A percentile compares a stretch with the other conserved stretches of the same genome.
Conservation (phyloP, 495 filamentous ascomycete genomes). For the Podospora comata region DNA sequence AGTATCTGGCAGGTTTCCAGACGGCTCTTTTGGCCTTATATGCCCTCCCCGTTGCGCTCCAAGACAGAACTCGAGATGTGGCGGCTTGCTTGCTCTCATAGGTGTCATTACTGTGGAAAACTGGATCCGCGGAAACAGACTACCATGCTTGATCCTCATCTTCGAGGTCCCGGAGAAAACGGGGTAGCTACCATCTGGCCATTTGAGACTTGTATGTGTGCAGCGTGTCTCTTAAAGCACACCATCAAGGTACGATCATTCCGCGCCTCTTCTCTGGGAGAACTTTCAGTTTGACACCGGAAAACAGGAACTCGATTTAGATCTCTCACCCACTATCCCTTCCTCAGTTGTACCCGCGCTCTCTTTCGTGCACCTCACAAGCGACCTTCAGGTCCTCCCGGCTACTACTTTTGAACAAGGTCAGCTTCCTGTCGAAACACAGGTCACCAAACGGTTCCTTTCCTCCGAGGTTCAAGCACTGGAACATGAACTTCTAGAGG, state of each 20-base stretch:
- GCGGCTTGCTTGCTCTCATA: conserved; percentile 50
- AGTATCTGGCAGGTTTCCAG: conserved; percentile 60
- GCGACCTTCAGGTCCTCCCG: conserved; percentile 53
- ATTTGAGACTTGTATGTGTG: conserved; percentile 62
- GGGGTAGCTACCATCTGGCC: conserved; percentile 60
- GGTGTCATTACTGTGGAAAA: conserved; percentile 56
- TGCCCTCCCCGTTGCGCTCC: conserved; percentile 54
- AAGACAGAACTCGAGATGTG: conserved; percentile 62
- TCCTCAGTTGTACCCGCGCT: conserved; percentile 58
- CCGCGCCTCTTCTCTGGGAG: not conserved
- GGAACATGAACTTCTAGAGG: conserved; percentile 53
- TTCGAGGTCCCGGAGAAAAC: conserved; percentile 50
- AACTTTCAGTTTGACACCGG: conserved; percentile 19
- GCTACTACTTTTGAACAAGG: conserved; percentile 48
- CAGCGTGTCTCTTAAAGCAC: conserved; percentile 53
- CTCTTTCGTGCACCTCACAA: conserved; percentile 61
- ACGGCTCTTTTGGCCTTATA: conserved; percentile 50
- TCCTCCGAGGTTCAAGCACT: conserved; percentile 55
- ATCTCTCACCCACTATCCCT: conserved; percentile 56
- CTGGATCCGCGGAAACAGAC: conserved; percentile 16
- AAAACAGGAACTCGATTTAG: conserved; percentile 61
- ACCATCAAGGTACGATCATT: conserved; percentile 56
- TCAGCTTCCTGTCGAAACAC: conserved; percentile 43
- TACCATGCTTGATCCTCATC: conserved; percentile 39
- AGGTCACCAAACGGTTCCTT: conserved; percentile 60